Evolutionary conservation across 2,329 filamentous ascomycete genomes (phyloP).

Genomic region (Microsporum canis): DNA sequence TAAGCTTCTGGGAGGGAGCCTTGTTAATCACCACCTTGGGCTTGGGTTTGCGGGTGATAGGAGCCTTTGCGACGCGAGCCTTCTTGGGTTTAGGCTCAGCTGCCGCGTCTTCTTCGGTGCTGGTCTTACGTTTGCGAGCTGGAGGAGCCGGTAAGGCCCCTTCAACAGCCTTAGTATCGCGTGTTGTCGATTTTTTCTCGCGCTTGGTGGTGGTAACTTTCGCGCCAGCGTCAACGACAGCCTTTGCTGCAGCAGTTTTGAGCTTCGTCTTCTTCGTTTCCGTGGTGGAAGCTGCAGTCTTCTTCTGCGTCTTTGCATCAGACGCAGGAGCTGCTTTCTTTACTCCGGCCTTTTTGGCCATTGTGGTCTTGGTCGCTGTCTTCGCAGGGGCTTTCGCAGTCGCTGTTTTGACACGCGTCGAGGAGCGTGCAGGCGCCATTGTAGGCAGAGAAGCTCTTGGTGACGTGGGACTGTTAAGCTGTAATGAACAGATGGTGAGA

Average conservation of each 20-base stretch:
- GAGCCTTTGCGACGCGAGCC: conserved; percentile 14
- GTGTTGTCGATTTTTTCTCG: background rate
- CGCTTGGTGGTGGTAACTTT: conserved; percentile 4
- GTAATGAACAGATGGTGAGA: background rate
- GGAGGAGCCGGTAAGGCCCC: conserved; percentile 20
- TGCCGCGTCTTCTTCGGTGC: conserved; percentile 13
- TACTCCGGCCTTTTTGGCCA: conserved; percentile 6
- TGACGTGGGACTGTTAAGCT: background rate
- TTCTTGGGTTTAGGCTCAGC: conserved; percentile 14
- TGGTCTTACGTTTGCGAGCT: conserved; percentile 7
- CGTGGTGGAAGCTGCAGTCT: conserved; percentile 3
- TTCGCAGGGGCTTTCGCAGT: conserved; percentile 4
- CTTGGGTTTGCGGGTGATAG: conserved; percentile 6
- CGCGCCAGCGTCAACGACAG: background rate
- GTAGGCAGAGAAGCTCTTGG: background rate
- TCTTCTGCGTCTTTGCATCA: background rate
- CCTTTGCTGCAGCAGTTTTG: conserved; percentile 2
- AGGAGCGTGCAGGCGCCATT: conserved; percentile 1
- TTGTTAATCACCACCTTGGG: conserved; percentile 46
- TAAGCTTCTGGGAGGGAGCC: conserved; percentile 45
- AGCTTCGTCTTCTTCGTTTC: conserved; percentile 5
- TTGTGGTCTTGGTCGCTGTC: background rate
- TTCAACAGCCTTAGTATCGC: background rate
- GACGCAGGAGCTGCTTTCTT: background rate
- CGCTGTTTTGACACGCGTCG: background rate